Conservation (phyloP, 2,329 filamentous ascomycete genomes). For the Chaetomiaceae sp. region DNA sequence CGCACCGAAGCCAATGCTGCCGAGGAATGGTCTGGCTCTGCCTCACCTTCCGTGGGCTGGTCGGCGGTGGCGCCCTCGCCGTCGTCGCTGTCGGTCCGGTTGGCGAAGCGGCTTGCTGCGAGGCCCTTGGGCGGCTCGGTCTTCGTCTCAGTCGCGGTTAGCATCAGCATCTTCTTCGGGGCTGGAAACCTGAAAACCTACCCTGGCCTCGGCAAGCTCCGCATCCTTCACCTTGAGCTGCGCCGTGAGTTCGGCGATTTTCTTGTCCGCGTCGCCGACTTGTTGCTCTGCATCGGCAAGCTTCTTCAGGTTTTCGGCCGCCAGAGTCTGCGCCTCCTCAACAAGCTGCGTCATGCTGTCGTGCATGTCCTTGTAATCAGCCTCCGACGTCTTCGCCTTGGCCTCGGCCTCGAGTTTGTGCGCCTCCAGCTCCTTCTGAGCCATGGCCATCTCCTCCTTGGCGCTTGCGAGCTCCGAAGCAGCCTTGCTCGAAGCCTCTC, state of each 20-base stretch:
- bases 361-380: conserved; percentile 61
- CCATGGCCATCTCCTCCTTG: conserved; percentile 44
- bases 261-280: conserved; percentile 45
- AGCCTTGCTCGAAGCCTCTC: conserved; percentile 36
- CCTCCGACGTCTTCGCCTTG: conserved; percentile 50
- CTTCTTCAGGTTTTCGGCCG: conserved; percentile 32
- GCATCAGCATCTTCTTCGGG: background rate
- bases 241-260: conserved; percentile 47
- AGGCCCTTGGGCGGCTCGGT: conserved; percentile 47
- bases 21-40: conserved; percentile 57
- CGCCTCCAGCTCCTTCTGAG: conserved; percentile 51
- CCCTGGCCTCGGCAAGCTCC: conserved; percentile 59
- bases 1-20: conserved; percentile 65
- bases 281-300: conserved; percentile 42
- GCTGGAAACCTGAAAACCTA: conserved; percentile 33
- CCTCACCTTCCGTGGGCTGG: conserved; percentile 53
- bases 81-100: conserved; percentile 29
- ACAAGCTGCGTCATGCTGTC: conserved; percentile 58
- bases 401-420: conserved; percentile 48
- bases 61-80: conserved; percentile 33
- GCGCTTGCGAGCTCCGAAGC: conserved; percentile 36
- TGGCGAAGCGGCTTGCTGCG: conserved; percentile 51
- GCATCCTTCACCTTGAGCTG: conserved; percentile 60
- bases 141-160: conserved; percentile 39
- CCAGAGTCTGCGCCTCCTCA: conserved; percentile 54